These are phyloP conservation scores for Paragyromitra xinjiangensis DNA, from an alignment of 495 filamentous ascomycete genomes.

Conservation along the genomic window DNA sequence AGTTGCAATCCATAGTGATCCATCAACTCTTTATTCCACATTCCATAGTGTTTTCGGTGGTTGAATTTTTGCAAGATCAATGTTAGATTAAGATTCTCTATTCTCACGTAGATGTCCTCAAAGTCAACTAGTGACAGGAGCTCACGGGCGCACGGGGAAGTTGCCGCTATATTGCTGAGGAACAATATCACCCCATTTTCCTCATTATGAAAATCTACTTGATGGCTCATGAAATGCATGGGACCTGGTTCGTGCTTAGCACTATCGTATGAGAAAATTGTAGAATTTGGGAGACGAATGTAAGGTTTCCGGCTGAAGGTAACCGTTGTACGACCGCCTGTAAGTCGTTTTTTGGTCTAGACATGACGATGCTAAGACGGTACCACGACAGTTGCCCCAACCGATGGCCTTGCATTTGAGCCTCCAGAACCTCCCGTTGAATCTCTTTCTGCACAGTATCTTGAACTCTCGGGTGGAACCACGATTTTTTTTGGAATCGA, in stretches of 20 bases:
- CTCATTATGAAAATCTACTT: background rate
- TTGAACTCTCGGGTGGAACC: slow-evolving; percentile 3
- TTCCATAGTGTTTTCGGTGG: background rate
- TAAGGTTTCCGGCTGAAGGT: background rate
- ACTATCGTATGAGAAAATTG: background rate
- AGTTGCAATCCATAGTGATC: background rate
- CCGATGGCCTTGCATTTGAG: background rate
- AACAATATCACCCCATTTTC: background rate
- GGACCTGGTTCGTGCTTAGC: background rate
- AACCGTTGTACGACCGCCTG: background rate
- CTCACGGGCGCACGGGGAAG: background rate
- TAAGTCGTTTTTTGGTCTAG: background rate
- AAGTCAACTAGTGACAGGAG: no score
- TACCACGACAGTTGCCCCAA: background rate
- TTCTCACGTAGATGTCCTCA: no score
- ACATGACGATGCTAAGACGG: background rate
- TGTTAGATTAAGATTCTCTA: background rate
- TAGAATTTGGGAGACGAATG: background rate
- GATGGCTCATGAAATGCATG: background rate
- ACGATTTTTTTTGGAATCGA: slow-evolving; percentile 13
- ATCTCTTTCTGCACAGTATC: background rate
- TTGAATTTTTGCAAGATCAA: background rate
- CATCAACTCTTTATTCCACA: background rate
- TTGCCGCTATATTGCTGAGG: background rate
- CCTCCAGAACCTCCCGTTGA: background rate